phyloP scores from a whole-genome alignment of 768 basidiomycete genomes.

The Macrolepiota dolichaula region DNA sequence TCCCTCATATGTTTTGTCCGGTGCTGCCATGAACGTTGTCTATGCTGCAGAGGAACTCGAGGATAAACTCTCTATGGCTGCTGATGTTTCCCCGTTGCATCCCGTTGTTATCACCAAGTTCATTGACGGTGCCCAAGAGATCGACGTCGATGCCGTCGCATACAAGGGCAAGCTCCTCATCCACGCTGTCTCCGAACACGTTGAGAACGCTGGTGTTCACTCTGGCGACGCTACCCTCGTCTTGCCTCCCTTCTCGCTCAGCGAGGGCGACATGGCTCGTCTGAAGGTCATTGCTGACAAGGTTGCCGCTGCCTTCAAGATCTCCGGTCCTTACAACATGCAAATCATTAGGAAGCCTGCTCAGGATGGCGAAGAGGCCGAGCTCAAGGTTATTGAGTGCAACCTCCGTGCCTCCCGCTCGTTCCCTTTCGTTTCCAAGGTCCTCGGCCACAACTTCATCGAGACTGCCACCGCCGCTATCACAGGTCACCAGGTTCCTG shows the following conservation, averaged over 20 bases:
- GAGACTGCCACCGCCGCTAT: conserved; percentile 90
- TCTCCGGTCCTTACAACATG: conserved; percentile 99
- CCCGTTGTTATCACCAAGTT: conserved; percentile 99
- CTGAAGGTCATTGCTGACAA: conserved; percentile 93
- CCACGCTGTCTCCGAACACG: conserved; percentile 96
- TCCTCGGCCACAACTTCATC: conserved; percentile 96
- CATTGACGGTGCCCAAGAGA: conserved; percentile 97
- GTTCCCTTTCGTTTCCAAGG: conserved; percentile 99
- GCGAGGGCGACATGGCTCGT: conserved; percentile 72
- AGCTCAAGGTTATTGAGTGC: conserved; percentile 98
- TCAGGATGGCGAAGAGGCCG: conserved; percentile 44
- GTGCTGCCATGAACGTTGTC: conserved; percentile 99
- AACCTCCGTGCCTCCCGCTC: conserved; percentile 97
- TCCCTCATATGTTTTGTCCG: conserved; percentile 97
- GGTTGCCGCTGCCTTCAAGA: conserved; percentile 92
- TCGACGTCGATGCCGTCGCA: conserved; percentile 96
- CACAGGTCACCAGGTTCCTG: conserved; percentile 80
- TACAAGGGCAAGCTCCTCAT: conserved; percentile 89
- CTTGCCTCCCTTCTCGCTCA: conserved; percentile 87
- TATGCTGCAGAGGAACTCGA: conserved; percentile 87
- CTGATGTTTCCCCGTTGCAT: conserved; percentile 92
- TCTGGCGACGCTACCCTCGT: conserved; percentile 98
- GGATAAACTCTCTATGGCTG: conserved; percentile 94
- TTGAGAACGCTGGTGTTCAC: conserved; percentile 98
- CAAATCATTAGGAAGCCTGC: conserved; percentile 89